phyloP scores from a whole-genome alignment of 192 early-diverging fungal species.

The Backusella mclennaniae region DNA sequence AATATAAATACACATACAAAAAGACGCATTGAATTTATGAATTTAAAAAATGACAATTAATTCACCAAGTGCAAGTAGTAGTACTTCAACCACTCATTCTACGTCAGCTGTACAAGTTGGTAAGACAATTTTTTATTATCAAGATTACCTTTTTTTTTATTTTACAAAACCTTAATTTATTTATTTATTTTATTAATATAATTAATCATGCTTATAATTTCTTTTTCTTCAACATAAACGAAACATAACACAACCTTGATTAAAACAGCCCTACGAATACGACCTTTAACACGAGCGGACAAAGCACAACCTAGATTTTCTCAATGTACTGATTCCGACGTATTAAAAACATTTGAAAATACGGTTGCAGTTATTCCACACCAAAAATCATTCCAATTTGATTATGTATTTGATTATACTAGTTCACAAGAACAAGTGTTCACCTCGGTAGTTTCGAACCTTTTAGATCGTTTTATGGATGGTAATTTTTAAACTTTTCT shows the following conservation, averaged over 20 bases:
- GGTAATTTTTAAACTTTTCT: background rate
- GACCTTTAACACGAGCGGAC: conserved; percentile 23
- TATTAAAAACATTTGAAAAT: conserved; percentile 29
- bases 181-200: background rate
- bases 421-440: conserved; percentile 34
- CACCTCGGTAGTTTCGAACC: conserved; percentile 9
- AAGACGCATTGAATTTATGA: background rate
- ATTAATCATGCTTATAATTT: background rate
- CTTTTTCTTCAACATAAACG: background rate
- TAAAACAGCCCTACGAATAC: conserved; percentile 23
- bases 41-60: conserved; percentile 6
- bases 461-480: conserved; percentile 31
- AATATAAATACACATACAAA: background rate
- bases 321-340: conserved; percentile 22
- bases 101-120: conserved; percentile 14
- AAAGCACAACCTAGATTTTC: conserved; percentile 23
- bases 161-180: background rate
- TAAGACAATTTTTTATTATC: background rate
- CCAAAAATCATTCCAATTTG: conserved; percentile 31
- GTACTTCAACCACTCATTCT: background rate
- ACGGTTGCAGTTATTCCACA: conserved; percentile 20
- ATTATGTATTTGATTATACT: conserved; percentile 23
- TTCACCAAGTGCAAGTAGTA: background rate
- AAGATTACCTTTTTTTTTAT: background rate
- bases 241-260: background rate